Evolutionary conservation across 1,139 yeast genomes (phyloP).

Genomic region (Yamadazyma siamensis): DNA sequence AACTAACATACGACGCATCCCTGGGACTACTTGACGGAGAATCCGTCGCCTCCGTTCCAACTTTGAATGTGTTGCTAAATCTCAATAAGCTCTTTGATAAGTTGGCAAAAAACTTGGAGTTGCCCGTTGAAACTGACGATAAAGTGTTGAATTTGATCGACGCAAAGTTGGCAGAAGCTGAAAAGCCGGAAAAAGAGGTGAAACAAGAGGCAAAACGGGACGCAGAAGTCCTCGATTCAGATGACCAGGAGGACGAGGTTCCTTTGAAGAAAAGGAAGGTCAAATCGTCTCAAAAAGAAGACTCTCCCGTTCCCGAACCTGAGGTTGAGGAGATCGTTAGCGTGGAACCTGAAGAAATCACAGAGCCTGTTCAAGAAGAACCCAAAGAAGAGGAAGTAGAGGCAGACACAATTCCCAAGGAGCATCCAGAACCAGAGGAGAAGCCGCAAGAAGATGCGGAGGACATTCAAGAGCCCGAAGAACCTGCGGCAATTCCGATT

Average conservation of each 20-base stretch:
- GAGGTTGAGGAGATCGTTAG: slow-evolving; percentile 7
- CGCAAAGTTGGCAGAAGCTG: slow-evolving; percentile 4
- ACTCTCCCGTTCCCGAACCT: background rate
- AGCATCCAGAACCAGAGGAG: background rate
- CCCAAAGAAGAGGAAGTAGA: background rate
- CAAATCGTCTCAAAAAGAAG: slow-evolving; percentile 1
- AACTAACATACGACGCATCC: slow-evolving; percentile 55
- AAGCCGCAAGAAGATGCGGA: slow-evolving; percentile 1
- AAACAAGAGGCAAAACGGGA: slow-evolving; percentile 1
- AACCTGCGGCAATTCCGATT: slow-evolving; percentile 6
- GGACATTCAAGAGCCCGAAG: slow-evolving; percentile 3
- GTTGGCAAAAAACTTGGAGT: slow-evolving; percentile 47
- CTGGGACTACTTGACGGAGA: slow-evolving; percentile 63
- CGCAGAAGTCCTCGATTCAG: slow-evolving; percentile 8
- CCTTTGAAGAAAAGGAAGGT: slow-evolving; percentile 1
- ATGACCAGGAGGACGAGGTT: slow-evolving; percentile 4
- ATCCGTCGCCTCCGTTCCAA: slow-evolving; percentile 46
- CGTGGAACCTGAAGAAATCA: background rate
- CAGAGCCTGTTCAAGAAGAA: background rate
- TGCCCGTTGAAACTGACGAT: slow-evolving; percentile 45
- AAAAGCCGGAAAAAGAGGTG: slow-evolving; percentile 1
- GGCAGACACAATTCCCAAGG: background rate
- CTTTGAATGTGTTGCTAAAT: slow-evolving; percentile 39
- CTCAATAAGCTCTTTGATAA: slow-evolving; percentile 47
- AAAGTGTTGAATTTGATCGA: slow-evolving; percentile 23